Percentiles rank a stretch among this genome's conserved stretches.
Conservation (phyloP, 2,329 filamentous ascomycete genomes). For the Trichoderma sp. region DNA sequence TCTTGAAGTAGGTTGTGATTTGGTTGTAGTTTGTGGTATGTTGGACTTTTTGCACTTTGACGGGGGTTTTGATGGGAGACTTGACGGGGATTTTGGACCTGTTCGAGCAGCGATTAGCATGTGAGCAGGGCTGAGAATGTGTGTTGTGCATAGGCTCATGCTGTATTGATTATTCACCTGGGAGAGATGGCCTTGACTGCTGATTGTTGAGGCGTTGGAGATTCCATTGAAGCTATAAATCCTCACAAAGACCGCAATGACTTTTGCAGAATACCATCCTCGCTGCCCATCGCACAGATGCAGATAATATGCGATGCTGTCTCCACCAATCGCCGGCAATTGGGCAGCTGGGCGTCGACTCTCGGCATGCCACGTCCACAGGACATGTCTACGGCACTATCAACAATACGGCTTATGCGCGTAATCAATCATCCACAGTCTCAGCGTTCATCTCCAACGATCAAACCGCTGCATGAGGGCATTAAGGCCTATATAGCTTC, state of each 20-base stretch:
- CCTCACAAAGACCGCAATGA: not conserved
- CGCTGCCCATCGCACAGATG: not conserved
- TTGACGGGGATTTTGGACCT: conserved; percentile 19
- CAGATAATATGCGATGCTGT: conserved; percentile 6
- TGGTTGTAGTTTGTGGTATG: conserved; percentile 7
- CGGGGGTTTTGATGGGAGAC: not conserved
- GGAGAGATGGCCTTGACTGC: conserved; percentile 11
- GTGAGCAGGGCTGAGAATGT: not conserved
- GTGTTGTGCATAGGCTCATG: not conserved
- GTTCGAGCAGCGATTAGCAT: not conserved
- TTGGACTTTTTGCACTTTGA: conserved; percentile 4
- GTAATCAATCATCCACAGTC: not conserved
- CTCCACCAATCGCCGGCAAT: conserved; percentile 18
- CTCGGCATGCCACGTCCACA: conserved; percentile 19
- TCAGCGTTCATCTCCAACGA: too few species aligned
- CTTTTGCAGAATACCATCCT: not conserved
- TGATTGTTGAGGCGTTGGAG: not conserved
- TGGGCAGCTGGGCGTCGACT: conserved; percentile 27
- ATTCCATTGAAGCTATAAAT: conserved; percentile 13
- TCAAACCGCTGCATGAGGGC: not conserved
- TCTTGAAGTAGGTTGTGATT: conserved; percentile 26
- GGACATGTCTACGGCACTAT: not conserved
- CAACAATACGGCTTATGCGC: not conserved
- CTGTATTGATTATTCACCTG: conserved; percentile 15
- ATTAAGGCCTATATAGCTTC: too few species aligned